These are phyloP conservation scores for Colletotrichum limetticola DNA, from an alignment of 2,329 filamentous ascomycete genomes.

Conservation along the genomic window DNA sequence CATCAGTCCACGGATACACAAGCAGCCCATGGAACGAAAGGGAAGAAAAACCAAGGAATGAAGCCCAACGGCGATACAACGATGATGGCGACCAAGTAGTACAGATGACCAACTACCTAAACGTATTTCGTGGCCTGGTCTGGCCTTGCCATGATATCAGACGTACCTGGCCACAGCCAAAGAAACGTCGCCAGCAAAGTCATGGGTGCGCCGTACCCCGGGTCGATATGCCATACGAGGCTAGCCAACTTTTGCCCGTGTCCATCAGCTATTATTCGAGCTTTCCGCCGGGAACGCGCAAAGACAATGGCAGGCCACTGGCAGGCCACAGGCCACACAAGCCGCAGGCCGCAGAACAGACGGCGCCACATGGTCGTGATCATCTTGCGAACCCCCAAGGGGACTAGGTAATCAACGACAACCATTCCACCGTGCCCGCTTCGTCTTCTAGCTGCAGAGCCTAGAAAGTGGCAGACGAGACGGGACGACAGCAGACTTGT, in stretches of 20 bases:
- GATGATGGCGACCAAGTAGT: slow-evolving; percentile 13
- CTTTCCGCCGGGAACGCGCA: slow-evolving; percentile 31
- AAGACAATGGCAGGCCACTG: background rate
- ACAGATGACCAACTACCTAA: slow-evolving; percentile 7
- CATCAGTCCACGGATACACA: background rate
- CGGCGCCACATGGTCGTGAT: slow-evolving; percentile 24
- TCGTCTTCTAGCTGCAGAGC: slow-evolving; percentile 19
- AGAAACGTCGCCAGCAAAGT: slow-evolving; percentile 34
- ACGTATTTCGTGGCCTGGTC: slow-evolving; percentile 14
- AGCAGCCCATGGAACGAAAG: background rate
- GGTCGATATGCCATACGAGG: slow-evolving; percentile 32
- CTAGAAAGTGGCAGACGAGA: slow-evolving; percentile 14
- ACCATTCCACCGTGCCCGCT: slow-evolving; percentile 6
- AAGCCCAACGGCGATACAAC: slow-evolving; percentile 25
- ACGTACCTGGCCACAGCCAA: slow-evolving; percentile 17
- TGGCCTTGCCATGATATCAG: slow-evolving; percentile 26
- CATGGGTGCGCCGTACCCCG: slow-evolving; percentile 29
- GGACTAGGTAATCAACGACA: slow-evolving; percentile 3
- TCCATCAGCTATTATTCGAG: slow-evolving; percentile 14
- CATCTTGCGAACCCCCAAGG: slow-evolving; percentile 2
- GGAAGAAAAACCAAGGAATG: background rate
- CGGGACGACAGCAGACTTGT: background rate
- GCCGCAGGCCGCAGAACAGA: background rate
- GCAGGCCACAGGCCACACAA: background rate
- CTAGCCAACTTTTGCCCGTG: slow-evolving; percentile 15